Conservation (phyloP, 202 grass and related monocot genomes). For the Zoysia matrella region DNA sequence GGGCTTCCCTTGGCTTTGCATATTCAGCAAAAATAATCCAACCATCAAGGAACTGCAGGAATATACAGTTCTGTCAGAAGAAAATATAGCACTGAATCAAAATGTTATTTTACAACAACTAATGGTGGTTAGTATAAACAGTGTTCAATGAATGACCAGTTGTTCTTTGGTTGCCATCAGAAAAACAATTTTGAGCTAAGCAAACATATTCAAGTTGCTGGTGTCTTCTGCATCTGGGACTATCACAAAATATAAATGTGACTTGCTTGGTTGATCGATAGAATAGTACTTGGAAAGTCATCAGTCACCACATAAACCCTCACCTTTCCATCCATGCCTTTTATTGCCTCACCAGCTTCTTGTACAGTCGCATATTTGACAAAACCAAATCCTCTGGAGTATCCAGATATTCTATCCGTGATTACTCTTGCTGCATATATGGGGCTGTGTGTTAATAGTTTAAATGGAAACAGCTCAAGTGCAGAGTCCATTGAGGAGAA, state of each 20-base stretch:
- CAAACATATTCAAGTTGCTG: background rate
- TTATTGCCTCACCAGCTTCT: conserved; percentile 70
- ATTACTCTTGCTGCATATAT: conserved; percentile 70
- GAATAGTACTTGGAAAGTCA: background rate
- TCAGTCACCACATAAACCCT: background rate
- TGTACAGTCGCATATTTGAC: conserved; percentile 75
- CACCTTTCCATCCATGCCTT: conserved; percentile 94
- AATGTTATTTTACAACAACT: background rate
- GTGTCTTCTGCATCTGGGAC: background rate
- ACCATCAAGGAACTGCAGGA: conserved; percentile 80
- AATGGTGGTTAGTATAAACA: background rate
- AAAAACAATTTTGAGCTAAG: background rate
- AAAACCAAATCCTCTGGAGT: conserved; percentile 89
- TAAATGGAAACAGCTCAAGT: background rate
- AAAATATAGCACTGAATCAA: conserved; percentile 1
- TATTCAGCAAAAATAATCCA: conserved; percentile 93
- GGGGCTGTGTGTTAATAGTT: background rate
- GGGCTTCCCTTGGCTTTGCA: conserved; percentile 60
- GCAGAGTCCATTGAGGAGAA: background rate
- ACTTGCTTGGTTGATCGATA: background rate
- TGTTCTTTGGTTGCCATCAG: background rate
- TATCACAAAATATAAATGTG: background rate
- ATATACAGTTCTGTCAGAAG: background rate
- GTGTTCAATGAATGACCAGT: background rate
- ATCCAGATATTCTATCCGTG: conserved; percentile 79